A percentile compares a stretch with the other conserved stretches of the same genome.
Conservation (phyloP, 225 moss, liverwort and hornwort genomes). For the Anthoceros angustus region DNA sequence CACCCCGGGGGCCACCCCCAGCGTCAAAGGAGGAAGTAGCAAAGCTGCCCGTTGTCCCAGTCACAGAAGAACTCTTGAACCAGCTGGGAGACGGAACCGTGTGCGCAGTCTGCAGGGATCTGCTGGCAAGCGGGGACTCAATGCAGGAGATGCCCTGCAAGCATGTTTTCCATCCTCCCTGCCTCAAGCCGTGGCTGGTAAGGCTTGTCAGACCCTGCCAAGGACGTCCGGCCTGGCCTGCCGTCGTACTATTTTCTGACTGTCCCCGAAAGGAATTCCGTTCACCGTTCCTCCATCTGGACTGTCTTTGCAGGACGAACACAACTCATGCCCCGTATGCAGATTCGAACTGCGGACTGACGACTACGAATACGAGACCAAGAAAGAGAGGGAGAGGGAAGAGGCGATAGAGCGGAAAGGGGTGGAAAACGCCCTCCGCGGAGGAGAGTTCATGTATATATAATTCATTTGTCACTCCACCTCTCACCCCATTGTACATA, state of each 20-base stretch:
- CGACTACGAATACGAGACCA: constrained; percentile 72
- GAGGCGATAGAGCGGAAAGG: constrained; percentile 76
- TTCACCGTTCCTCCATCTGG: background rate
- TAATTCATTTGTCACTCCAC: constrained; percentile 8
- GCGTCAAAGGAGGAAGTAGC: constrained; percentile 92
- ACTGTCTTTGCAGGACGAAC: constrained; percentile 42
- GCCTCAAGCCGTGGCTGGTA: constrained; percentile 95
- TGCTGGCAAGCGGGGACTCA: constrained; percentile 44
- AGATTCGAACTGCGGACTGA: constrained; percentile 85
- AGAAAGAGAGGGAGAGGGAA: constrained; percentile 83
- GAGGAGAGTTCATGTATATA: constrained; percentile 90
- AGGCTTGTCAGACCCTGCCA: background rate
- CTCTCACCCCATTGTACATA: too few species aligned
- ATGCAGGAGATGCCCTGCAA: constrained; percentile 98
- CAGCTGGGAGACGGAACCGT: constrained; percentile 47
- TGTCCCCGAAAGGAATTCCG: background rate
- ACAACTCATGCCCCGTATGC: constrained; percentile 96
- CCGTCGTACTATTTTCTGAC: background rate
- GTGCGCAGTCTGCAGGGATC: constrained; percentile 80
- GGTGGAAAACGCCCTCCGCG: constrained; percentile 58
- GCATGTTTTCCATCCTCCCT: constrained; percentile 72
- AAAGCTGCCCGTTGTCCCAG: constrained; percentile 60
- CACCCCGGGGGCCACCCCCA: constrained; percentile 73
- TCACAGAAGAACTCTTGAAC: constrained; percentile 44
- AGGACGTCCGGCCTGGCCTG: too few species aligned